Evolutionary conservation across 306 rosid genomes (phyloP).

Genomic region (Castanospermum australe): DNA sequence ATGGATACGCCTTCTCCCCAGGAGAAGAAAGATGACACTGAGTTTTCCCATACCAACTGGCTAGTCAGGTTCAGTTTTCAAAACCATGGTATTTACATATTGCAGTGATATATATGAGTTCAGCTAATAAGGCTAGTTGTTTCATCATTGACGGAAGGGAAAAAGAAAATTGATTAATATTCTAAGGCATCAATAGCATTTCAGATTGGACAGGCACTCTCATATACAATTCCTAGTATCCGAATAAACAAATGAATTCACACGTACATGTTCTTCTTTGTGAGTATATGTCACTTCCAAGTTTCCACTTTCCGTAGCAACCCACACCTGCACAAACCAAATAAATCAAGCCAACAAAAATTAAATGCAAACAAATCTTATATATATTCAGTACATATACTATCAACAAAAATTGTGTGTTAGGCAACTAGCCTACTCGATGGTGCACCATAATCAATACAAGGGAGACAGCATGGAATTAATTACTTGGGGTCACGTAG

Average conservation of each 20-base stretch:
- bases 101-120: background rate
- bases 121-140: background rate
- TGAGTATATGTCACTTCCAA: constrained; percentile 92
- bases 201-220: background rate
- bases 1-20: too few relatives aligned
- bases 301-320: constrained; percentile 81
- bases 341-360: background rate
- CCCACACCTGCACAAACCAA: constrained; percentile 76
- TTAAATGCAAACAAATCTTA: background rate
- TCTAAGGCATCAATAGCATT: background rate
- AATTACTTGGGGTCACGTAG: too few relatives aligned
- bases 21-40: too few relatives aligned
- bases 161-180: constrained; percentile 1
- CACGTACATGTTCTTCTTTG: constrained; percentile 83
- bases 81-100: background rate
- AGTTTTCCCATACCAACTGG: too few relatives aligned
- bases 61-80: background rate
- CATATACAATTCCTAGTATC: too few relatives aligned
- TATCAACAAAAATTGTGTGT: constrained; percentile 4
- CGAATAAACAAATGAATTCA: background rate
- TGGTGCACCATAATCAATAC: too few relatives aligned
- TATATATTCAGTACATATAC: background rate
- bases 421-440: too few relatives aligned
- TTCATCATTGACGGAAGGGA: background rate
- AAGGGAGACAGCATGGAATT: too few relatives aligned